These are phyloP conservation scores for Dryas alaskensis DNA, from an alignment of 306 rosid species.

Conservation along the genomic window DNA sequence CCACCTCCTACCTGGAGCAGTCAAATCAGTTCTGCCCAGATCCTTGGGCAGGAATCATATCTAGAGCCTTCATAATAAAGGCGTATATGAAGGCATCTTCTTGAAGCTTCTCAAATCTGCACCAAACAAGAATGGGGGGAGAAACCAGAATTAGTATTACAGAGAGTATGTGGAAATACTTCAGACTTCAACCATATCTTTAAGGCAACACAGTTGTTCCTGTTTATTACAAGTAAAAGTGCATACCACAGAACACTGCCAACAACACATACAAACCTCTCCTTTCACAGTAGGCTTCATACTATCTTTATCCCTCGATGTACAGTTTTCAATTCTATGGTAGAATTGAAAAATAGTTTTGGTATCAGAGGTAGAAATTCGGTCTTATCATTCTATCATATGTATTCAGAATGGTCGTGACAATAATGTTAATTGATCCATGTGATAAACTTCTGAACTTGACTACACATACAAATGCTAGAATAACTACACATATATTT, in stretches of 20 bases:
- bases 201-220: neutral
- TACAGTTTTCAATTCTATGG: neutral
- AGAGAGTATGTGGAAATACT: neutral
- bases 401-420: neutral
- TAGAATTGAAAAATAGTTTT: neutral
- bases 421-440: neutral
- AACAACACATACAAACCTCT: neutral
- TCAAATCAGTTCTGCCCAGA: neutral
- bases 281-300: neutral
- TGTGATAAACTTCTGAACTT: neutral
- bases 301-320: neutral
- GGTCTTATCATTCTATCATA: neutral
- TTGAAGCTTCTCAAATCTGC: conserved; percentile 85
- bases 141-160: conserved; percentile 5
- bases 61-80: conserved; percentile 58
- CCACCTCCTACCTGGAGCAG: neutral
- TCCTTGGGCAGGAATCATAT: conserved; percentile 37
- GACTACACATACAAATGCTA: neutral
- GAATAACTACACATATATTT: neutral
- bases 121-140: conserved; percentile 12
- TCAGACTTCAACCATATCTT: neutral
- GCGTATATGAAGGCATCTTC: conserved; percentile 72
- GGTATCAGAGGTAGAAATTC: neutral
- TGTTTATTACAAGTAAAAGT: neutral
- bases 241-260: neutral